Conservation (phyloP, 768 basidiomycete genomes). For the Kwoniella sp. region DNA sequence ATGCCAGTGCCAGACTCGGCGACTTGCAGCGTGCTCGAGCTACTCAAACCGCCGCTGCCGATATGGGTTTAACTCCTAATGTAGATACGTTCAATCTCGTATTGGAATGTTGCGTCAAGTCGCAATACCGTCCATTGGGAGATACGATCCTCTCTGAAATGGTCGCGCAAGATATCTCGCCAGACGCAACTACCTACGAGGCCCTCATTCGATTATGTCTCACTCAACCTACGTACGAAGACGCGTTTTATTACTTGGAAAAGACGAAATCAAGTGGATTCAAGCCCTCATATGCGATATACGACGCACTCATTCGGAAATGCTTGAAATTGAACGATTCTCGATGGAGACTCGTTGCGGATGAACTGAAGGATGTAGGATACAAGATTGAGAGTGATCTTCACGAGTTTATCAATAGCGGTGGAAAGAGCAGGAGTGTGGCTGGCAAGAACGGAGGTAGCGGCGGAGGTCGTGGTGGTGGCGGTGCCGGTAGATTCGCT, state of each 20-base stretch:
- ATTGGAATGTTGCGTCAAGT: slow-evolving; percentile 66
- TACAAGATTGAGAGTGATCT: slow-evolving; percentile 26
- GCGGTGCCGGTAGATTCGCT: neutral
- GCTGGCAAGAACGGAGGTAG: too few relatives aligned
- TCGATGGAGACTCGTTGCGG: slow-evolving; percentile 66
- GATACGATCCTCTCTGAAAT: slow-evolving; percentile 70
- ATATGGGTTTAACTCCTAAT: slow-evolving; percentile 64
- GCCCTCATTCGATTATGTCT: slow-evolving; percentile 71
- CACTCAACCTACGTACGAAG: slow-evolving; percentile 73
- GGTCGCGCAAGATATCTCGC: slow-evolving; percentile 61
- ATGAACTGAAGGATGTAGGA: slow-evolving; percentile 64
- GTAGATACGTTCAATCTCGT: slow-evolving; percentile 71
- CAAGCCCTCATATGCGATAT: slow-evolving; percentile 62
- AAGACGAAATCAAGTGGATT: slow-evolving; percentile 73
- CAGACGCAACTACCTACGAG: slow-evolving; percentile 67
- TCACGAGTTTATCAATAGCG: slow-evolving; percentile 21
- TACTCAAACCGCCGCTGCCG: slow-evolving; percentile 67
- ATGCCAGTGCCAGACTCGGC: slow-evolving; percentile 64
- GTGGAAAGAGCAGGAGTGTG: slow-evolving; percentile 9
- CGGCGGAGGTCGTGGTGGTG: too few relatives aligned
- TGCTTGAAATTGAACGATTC: slow-evolving; percentile 65
- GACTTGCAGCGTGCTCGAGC: slow-evolving; percentile 78
- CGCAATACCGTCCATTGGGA: slow-evolving; percentile 68
- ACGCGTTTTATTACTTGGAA: slow-evolving; percentile 84
- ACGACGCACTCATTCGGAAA: slow-evolving; percentile 65